phyloP scores from a whole-genome alignment of 2,329 filamentous ascomycete species.

The Leptoxyphium fumago region DNA sequence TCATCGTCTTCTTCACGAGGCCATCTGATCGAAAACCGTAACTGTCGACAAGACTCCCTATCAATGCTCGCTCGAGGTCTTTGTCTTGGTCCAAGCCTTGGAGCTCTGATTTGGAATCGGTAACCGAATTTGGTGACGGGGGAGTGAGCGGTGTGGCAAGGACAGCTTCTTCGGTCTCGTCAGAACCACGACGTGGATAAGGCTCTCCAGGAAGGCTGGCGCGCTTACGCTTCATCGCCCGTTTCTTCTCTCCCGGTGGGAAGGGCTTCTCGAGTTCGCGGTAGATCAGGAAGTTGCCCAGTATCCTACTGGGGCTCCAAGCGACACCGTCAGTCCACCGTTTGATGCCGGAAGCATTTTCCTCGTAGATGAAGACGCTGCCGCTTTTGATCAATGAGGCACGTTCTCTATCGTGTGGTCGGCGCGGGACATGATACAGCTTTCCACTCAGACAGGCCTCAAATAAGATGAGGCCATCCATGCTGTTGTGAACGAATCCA shows the following conservation, averaged over 20 bases:
- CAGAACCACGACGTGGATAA: slow-evolving; percentile 28
- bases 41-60: slow-evolving; percentile 77
- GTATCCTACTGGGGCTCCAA: slow-evolving; percentile 79
- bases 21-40: slow-evolving; percentile 76
- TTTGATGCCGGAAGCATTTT: slow-evolving; percentile 81
- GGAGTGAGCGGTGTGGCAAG: slow-evolving; percentile 19
- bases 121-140: slow-evolving; percentile 14
- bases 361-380: slow-evolving; percentile 82
- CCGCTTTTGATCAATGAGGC: slow-evolving; percentile 65
- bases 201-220: slow-evolving; percentile 38
- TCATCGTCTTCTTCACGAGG: slow-evolving; percentile 86
- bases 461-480: slow-evolving; percentile 65
- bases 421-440: slow-evolving; percentile 61
- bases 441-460: slow-evolving; percentile 60
- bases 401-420: slow-evolving; percentile 76
- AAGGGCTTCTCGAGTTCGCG: slow-evolving; percentile 67
- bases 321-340: slow-evolving; percentile 85
- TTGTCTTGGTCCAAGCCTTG: slow-evolving; percentile 23
- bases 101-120: slow-evolving; percentile 15
- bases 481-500: slow-evolving; percentile 25
- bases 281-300: slow-evolving; percentile 76
- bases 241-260: slow-evolving; percentile 71
- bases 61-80: slow-evolving; percentile 44
- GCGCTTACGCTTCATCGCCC: slow-evolving; percentile 56
- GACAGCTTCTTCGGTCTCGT: slow-evolving; percentile 15